Evolutionary conservation across 768 basidiomycete species (phyloP).

Genomic region (Termitomyces sp.): DNA sequence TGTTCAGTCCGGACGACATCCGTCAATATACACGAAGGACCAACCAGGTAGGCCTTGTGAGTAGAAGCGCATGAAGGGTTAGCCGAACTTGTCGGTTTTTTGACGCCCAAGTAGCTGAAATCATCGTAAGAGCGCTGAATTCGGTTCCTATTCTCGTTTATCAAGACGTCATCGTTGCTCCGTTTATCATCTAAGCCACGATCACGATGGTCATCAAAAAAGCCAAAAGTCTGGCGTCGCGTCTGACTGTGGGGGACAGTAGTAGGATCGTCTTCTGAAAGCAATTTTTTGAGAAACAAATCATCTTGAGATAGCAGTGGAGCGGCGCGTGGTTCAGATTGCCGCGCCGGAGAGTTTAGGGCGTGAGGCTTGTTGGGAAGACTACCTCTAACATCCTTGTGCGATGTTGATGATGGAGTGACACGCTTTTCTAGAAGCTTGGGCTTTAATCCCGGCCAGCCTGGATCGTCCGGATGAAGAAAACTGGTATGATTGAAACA

Average conservation of each 20-base stretch:
- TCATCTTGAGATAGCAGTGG: conserved; percentile 40
- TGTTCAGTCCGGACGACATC: neutral
- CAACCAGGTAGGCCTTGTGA: conserved; percentile 2
- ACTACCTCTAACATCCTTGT: neutral
- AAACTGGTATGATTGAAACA: conserved; percentile 23
- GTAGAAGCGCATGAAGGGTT: neutral
- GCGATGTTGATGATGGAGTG: conserved; percentile 2
- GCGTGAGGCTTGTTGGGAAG: conserved; percentile 3
- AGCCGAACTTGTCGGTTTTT: conserved; percentile 2
- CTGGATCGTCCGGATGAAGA: conserved; percentile 43
- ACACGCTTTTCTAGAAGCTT: conserved; percentile 12
- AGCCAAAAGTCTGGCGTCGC: conserved; percentile 2
- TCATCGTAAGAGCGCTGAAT: conserved; percentile 7
- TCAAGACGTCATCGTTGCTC: neutral
- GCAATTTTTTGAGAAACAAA: conserved; percentile 30
- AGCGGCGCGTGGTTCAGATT: conserved; percentile 21
- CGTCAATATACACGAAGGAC: neutral
- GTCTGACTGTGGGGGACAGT: neutral
- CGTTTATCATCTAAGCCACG: conserved; percentile 8
- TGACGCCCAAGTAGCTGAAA: conserved; percentile 8
- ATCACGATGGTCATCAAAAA: conserved; percentile 5
- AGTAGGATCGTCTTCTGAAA: conserved; percentile 17
- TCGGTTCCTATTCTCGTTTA: conserved; percentile 6
- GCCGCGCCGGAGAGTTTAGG: conserved; percentile 2
- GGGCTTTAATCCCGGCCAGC: conserved; percentile 29